phyloP scores from a whole-genome alignment of 257 asterid genomes.

The Lycium barbarum region DNA sequence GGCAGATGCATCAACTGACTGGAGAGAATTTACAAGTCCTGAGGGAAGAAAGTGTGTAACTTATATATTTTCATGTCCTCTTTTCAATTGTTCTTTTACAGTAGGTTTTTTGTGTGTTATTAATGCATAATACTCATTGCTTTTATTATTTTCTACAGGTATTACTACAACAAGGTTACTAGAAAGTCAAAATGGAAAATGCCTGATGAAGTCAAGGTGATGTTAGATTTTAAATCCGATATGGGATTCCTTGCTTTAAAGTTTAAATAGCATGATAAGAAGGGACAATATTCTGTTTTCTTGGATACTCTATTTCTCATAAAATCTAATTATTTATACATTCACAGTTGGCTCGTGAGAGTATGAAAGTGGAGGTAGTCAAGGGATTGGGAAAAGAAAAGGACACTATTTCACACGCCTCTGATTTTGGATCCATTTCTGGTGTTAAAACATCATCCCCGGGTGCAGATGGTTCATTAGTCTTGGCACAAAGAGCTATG shows the following conservation, averaged over 20 bases:
- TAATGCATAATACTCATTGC: conserved; percentile 20
- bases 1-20: conserved; percentile 95
- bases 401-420: conserved; percentile 45
- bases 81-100: background rate
- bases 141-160: conserved; percentile 52
- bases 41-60: conserved; percentile 77
- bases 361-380: conserved; percentile 39
- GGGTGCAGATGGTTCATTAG: conserved; percentile 45
- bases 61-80: conserved; percentile 20
- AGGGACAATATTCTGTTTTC: conserved; percentile 1
- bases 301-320: conserved; percentile 33
- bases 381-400: conserved; percentile 49
- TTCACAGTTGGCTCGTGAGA: conserved; percentile 78
- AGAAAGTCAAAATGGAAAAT: conserved; percentile 81
- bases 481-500: conserved; percentile 43
- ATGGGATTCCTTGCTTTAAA: conserved; percentile 20
- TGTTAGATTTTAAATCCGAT: conserved; percentile 38
- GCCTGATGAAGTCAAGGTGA: conserved; percentile 91
- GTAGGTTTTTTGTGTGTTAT: conserved; percentile 13
- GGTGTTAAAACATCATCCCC: conserved; percentile 51
- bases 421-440: conserved; percentile 51
- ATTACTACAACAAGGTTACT: conserved; percentile 70
- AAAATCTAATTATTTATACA: conserved; percentile 21
- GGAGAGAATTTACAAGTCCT: conserved; percentile 79
- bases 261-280: background rate